Evolutionary conservation across 495 filamentous ascomycete genomes (phyloP), one percentile per base, ranked within the genome.

Genomic region (Trichoderma orchidacearum): DNA sequence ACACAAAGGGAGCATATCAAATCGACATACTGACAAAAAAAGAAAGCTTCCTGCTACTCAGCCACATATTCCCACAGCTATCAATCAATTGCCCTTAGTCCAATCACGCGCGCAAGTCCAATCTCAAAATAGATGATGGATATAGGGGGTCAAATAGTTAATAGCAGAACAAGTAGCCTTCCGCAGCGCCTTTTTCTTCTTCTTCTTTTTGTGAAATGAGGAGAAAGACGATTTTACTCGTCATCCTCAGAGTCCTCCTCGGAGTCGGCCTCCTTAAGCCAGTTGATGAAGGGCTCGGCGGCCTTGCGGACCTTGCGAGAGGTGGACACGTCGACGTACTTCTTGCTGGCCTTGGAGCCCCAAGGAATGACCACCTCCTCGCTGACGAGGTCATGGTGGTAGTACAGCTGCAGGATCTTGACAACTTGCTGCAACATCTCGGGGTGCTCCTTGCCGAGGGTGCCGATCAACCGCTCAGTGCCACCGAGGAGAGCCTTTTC

Each of bases 401-500:
- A 97, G 75, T 88, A 87, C 61, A 81, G 77, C 63, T 93, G 78
- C 57, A 97, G 79, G 61, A 98, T 89, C 67, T 85, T 87, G 34
- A 89, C 85, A 31, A 96, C 77, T 71, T 89, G 80, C 30, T 82
- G 70, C 56, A 88, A 79, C 64, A 95, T 81, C 50, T 90, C 82
- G 1, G 89, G 83, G 63, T 86, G 81, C 31, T 94, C 85, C 63
- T 85, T 85, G 69, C 87, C 82, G 53, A 74, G 72, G 30, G 69
- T 59, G 59, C 72, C 72, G 53, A 97, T 79, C 61, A 96, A 91
- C 58, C 91, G 90, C 72, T 98, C 93, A 31, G 87, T 90, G 58
- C 93, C 93, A 64, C 94, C 94, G n/a, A 98, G 83, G 70, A 98
- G 85, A 54, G 93, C 91, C 80, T 93, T 96, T 75, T 97, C 83